These are phyloP conservation scores for Amanita rimosa DNA, from an alignment of 768 basidiomycete genomes.

Conservation along the genomic window DNA sequence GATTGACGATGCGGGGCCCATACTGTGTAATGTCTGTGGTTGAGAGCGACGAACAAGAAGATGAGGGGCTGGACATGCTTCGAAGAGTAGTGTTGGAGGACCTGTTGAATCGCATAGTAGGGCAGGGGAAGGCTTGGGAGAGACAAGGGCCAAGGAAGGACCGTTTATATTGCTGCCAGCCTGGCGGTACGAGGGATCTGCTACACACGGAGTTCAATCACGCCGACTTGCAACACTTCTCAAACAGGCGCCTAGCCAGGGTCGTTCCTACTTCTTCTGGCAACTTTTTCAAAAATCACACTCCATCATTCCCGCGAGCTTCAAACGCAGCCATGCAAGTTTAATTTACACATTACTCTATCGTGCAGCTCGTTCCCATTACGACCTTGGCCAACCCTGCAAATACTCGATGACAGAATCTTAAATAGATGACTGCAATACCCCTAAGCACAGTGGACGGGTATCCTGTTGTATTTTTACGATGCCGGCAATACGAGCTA, in stretches of 20 bases:
- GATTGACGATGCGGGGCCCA: conserved; percentile 7
- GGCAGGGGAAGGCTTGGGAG: background rate
- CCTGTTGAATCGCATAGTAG: background rate
- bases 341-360: background rate
- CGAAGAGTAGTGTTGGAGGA: background rate
- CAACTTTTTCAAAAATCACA: background rate
- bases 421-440: conserved; percentile 34
- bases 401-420: background rate
- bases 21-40: background rate
- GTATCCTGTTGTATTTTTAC: conserved; percentile 22
- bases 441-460: conserved; percentile 57
- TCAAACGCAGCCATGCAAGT: background rate
- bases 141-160: background rate
- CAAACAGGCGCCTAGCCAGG: background rate
- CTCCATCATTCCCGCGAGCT: background rate
- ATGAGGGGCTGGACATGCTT: conserved; percentile 3
- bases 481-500: conserved; percentile 43
- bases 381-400: background rate
- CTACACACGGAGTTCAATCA: conserved; percentile 1
- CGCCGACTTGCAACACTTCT: background rate
- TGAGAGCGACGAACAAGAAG: conserved; percentile 1
- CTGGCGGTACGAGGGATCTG: background rate
- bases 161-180: background rate
- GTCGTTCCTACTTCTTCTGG: background rate
- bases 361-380: background rate